These are phyloP conservation scores for Candida nitratophila DNA, from an alignment of 805 yeast genomes.

Conservation along the genomic window DNA sequence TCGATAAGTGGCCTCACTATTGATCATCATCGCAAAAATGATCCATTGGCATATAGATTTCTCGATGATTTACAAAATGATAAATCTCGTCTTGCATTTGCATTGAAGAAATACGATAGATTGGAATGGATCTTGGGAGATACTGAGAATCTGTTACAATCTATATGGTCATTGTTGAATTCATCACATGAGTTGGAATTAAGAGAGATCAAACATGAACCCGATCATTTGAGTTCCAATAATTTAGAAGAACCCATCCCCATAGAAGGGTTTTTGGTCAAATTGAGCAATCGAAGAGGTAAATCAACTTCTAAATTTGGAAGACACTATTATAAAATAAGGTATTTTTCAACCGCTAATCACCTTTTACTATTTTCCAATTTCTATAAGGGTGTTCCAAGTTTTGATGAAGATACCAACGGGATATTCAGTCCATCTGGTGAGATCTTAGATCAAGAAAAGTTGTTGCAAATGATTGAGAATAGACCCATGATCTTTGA, in stretches of 20 bases:
- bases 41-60: conserved; percentile 7
- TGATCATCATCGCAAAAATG: background rate
- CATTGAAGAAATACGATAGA: conserved; percentile 65
- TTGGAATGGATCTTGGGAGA: conserved; percentile 60
- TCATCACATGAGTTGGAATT: conserved; percentile 54
- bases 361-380: conserved; percentile 53
- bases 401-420: conserved; percentile 26
- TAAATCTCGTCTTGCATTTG: conserved; percentile 28
- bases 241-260: conserved; percentile 54
- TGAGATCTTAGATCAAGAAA: conserved; percentile 19
- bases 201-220: conserved; percentile 37
- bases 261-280: conserved; percentile 72
- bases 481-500: conserved; percentile 33
- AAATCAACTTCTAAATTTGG: conserved; percentile 17
- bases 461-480: conserved; percentile 12
- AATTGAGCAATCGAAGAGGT: conserved; percentile 48
- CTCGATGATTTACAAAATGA: conserved; percentile 16
- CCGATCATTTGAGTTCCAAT: conserved; percentile 22
- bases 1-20: background rate
- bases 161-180: conserved; percentile 35
- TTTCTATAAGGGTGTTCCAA: conserved; percentile 55
- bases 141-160: conserved; percentile 32
- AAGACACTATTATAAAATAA: conserved; percentile 40
- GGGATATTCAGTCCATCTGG: conserved; percentile 29
- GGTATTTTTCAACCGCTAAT: conserved; percentile 59